Conservation (phyloP, 805 yeast genomes). For the Teunomyces panamensis region DNA sequence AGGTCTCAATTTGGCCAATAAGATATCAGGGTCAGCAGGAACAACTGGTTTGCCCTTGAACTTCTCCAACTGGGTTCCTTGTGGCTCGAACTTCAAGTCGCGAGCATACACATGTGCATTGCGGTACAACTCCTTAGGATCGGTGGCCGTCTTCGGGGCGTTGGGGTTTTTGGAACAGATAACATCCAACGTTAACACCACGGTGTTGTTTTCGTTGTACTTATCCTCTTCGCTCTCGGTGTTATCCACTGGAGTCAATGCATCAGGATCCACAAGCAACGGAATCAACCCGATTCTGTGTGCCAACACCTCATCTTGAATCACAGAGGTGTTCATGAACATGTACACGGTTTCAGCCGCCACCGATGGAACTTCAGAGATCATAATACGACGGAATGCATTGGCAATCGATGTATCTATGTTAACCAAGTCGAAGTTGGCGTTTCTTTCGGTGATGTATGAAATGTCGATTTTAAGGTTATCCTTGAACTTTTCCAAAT, state of each 20-base stretch:
- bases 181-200: conserved; percentile 77
- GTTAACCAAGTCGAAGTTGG: conserved; percentile 83
- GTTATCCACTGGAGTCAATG: conserved; percentile 76
- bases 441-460: conserved; percentile 61
- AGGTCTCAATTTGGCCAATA: conserved; percentile 90
- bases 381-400: conserved; percentile 96
- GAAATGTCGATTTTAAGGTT: conserved; percentile 65
- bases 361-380: conserved; percentile 92
- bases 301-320: conserved; percentile 95
- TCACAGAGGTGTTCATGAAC: conserved; percentile 92
- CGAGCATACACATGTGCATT: conserved; percentile 86
- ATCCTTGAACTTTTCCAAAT: conserved; percentile 72
- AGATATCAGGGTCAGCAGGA: conserved; percentile 83
- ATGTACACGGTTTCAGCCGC: conserved; percentile 92
- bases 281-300: conserved; percentile 94
- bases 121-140: conserved; percentile 79
- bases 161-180: conserved; percentile 83
- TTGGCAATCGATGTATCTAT: conserved; percentile 92
- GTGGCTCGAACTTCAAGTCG: conserved; percentile 87
- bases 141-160: conserved; percentile 72
- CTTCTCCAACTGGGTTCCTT: conserved; percentile 75
- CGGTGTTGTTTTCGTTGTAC: conserved; percentile 84
- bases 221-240: conserved; percentile 58
- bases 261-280: conserved; percentile 86
- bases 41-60: conserved; percentile 67